A percentile compares a stretch with the other conserved stretches of the same genome.
Conservation (phyloP, 176 grass and related monocot species). For the Microstegium vimineum region DNA sequence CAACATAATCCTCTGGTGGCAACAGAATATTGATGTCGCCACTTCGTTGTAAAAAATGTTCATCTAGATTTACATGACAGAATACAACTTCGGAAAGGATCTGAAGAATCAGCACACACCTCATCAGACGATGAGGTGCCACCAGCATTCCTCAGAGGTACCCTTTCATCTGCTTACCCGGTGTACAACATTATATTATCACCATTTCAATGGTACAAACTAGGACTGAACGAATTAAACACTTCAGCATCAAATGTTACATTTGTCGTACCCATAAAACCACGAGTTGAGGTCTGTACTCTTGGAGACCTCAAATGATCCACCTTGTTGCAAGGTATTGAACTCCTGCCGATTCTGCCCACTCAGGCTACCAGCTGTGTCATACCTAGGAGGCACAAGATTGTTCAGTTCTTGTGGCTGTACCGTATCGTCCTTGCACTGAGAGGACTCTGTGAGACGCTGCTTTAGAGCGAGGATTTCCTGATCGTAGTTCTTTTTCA, state of each 20-base stretch:
- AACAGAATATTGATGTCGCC: not conserved
- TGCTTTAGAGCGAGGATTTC: slow-evolving; percentile 63
- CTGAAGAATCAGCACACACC: slow-evolving; percentile 10
- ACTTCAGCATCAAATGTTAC: slow-evolving; percentile 68
- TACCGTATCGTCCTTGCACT: slow-evolving; percentile 20
- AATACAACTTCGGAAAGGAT: slow-evolving; percentile 1
- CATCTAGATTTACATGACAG: slow-evolving; percentile 35
- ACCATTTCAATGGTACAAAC: slow-evolving; percentile 18
- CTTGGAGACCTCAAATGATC: slow-evolving; percentile 64
- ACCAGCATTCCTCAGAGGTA: not conserved
- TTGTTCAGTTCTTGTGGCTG: not conserved
- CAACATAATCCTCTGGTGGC: not conserved
- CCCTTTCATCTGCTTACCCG: slow-evolving; percentile 17
- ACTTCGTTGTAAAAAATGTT: not conserved
- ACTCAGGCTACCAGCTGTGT: slow-evolving; percentile 33
- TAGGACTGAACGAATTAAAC: not conserved
- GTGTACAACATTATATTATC: slow-evolving; percentile 42
- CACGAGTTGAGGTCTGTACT: slow-evolving; percentile 83
- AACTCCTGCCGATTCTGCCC: slow-evolving; percentile 67
- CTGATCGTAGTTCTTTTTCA: slow-evolving; percentile 82
- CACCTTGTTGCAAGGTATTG: slow-evolving; percentile 35
- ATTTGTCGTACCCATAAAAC: slow-evolving; percentile 86
- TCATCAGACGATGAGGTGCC: slow-evolving; percentile 25
- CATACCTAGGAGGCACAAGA: slow-evolving; percentile 27
- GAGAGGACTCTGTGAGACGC: slow-evolving; percentile 27